These are phyloP conservation scores for Pythium aphanidermatum DNA, from an alignment of 352 stramenopile genomes.

Conservation along the genomic window DNA sequence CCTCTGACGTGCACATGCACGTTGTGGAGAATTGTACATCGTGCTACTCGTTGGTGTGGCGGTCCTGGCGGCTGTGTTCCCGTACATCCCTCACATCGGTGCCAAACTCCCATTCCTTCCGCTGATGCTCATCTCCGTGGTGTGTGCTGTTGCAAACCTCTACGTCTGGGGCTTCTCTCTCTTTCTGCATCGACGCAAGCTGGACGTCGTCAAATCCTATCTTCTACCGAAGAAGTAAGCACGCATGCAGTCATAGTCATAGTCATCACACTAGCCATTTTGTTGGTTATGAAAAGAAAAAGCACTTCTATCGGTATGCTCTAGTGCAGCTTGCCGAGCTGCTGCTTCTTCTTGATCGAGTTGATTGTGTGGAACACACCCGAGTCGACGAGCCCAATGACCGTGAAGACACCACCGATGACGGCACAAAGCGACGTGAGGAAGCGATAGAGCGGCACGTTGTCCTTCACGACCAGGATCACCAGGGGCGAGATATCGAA, in stretches of 20 bases:
- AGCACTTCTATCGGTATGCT: no score
- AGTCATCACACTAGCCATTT: no score
- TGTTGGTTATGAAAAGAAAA: no score
- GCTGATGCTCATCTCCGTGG: conserved; percentile 73
- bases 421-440: conserved; percentile 78
- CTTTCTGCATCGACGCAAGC: conserved; percentile 59
- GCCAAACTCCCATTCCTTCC: conserved; percentile 63
- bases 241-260: no score
- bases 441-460: conserved; percentile 77
- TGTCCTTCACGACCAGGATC: conserved; percentile 58
- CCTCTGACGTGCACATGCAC: conserved; percentile 49
- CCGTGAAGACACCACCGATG: conserved; percentile 74
- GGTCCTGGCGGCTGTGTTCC: conserved; percentile 39
- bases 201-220: conserved; percentile 65
- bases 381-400: conserved; percentile 74
- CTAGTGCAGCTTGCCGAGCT: conserved; percentile 67
- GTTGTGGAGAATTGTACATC: conserved; percentile 54
- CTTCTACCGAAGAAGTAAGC: conserved; percentile 21
- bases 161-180: conserved; percentile 70
- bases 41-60: conserved; percentile 28
- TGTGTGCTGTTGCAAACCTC: conserved; percentile 63
- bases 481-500: conserved; percentile 81
- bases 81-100: conserved; percentile 41
- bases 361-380: conserved; percentile 77
- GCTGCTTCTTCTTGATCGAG: conserved; percentile 81